Evolutionary conservation across 2,329 filamentous ascomycete genomes (phyloP), one percentile per base, ranked within the genome.

Genomic region (Falciphora oryzae): DNA sequence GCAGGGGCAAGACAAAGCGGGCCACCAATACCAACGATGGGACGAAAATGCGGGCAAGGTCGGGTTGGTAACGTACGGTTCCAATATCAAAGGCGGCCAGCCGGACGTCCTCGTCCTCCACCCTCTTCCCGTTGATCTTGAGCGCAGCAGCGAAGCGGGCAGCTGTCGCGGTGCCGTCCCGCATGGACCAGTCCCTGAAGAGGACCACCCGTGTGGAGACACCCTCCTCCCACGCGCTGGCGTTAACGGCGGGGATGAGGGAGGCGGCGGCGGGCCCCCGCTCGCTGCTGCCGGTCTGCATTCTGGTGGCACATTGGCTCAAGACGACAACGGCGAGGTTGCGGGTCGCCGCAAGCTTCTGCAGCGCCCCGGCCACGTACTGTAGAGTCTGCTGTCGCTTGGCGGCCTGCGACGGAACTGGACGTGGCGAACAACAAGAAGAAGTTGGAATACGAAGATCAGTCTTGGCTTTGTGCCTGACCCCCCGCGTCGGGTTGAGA

Each of bases 301-400:
- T 89, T 69, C 88, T 90, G n/a, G 92, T 96, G 57, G 89, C 89
- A 66, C 90, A 92, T 73, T 96, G 93, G 53, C 88, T 92, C 61
- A 93, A 82, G 27, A 95, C 74, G 3, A 97, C 79, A 57, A 96
- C 81, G 29, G 92, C 90, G 63, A 93, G 81, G 70, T 91, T 84
- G 68, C 86, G 84, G 35, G 89, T 84, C 14, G 89, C 87, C 5
- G 93, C 92, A 14, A 96, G 82, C 70, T 89, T 93, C 66, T 89
- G 85, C 14, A 97, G 77, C 4, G 89, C 85, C 65, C 85, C 87
- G 66, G 92, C 85, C 32, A 96, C 81, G 65, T 80, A 81, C 70
- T 88, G 84, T 8, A 89, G 76, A 64, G 79, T 80, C 71, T 83
- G 83, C 16, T 81, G 73, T 53, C 83, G 77, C 68, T 80, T 81